Evolutionary conservation across 805 yeast genomes (phyloP).

Genomic region (Starmerella stigmatis): DNA sequence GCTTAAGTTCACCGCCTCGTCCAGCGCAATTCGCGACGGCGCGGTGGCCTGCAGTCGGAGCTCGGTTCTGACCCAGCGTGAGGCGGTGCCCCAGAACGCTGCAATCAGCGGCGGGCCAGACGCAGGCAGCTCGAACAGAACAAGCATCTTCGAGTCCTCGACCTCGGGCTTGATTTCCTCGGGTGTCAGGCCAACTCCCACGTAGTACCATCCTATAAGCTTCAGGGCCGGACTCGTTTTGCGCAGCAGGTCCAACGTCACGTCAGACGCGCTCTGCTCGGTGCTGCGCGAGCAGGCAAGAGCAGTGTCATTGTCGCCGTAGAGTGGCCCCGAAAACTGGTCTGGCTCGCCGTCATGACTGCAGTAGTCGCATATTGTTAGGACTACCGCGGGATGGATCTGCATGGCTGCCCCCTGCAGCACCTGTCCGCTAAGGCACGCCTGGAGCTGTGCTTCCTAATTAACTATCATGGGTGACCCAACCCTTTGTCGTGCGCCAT

Average conservation of each 20-base stretch:
- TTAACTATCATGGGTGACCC: no score
- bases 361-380: background rate
- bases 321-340: background rate
- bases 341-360: background rate
- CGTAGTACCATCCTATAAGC: conserved; percentile 6
- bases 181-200: conserved; percentile 8
- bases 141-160: background rate
- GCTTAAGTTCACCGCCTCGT: background rate
- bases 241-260: conserved; percentile 6
- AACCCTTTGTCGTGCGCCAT: no score
- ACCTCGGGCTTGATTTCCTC: background rate
- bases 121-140: background rate
- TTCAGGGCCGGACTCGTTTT: background rate
- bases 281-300: background rate
- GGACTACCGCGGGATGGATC: conserved; percentile 3
- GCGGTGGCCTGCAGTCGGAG: background rate
- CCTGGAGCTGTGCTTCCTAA: no score
- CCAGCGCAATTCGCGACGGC: conserved; percentile 3
- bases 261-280: conserved; percentile 3
- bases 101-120: background rate
- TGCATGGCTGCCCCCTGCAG: background rate
- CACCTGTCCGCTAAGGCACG: no score
- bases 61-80: background rate
- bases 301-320: background rate
- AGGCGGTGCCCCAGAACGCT: background rate